Base-by-base conservation (phyloP, 2,329 filamentous ascomycete genomes). In the Mollisiaceae sp. region DNA sequence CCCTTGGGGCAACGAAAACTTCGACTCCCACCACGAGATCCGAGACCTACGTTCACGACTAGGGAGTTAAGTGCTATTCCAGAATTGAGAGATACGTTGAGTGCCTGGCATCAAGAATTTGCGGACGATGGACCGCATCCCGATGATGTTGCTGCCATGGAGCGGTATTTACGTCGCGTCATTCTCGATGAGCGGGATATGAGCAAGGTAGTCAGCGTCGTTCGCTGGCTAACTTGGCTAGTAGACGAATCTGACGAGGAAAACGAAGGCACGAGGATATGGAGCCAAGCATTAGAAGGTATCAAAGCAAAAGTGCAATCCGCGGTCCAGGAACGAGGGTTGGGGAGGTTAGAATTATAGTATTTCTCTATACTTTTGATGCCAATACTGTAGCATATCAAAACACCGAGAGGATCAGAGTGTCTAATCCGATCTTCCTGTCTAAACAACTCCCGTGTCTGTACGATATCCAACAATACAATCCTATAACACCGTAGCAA, bases 161-260 rank as follows among this genome's bases (percentile, higher is more conserved):
- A 84, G 62, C 85, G 82, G 72, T 98, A 97, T 77, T 77, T 98
- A 36, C 81, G 76, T 5, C 85, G 84, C 32, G 92, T 98, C 0
- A 84, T 97, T 0, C 67, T 79, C 0, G 89, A 94, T 64, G 95
- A 98, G 77, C 82, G 85, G 65, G 89, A 97, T 75, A 83, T 95
- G 78, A 84, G 85, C 5, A 97, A 97, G 78, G 91, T 86, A 0
- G 83, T 87, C 1, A 85, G 85, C 14, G 78, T 95, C 20, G 84
- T 91, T 14, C 87, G 83, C 69, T 97, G 92, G 92, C 70, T 90
- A 58, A 80, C 81, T 50, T 81, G 85, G 73, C 69, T 89, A 22
- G 81, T 89, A 8, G 83, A 85, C 55, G 82, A 84, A 50, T 57
- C 60, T 66, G 82, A 65, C 70, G 74, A 59, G 79, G 81, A 60